phyloP scores from a whole-genome alignment of 371 early-diverging fungal species.

The Dichotomocladium elegans region DNA sequence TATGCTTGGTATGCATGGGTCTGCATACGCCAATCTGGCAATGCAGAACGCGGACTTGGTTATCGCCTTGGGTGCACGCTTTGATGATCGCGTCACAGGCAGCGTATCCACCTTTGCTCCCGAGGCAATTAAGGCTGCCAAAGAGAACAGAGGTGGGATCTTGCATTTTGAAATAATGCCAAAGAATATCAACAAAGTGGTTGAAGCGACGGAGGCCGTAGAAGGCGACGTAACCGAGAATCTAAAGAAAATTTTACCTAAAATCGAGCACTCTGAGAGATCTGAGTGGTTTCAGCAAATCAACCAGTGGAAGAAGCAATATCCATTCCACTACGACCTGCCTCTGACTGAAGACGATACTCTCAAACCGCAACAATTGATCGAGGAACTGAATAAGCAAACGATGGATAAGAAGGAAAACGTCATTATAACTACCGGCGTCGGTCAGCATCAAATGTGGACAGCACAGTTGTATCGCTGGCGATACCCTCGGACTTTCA shows the following conservation, averaged over 20 bases:
- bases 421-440: constrained; percentile 93
- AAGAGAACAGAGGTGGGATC: constrained; percentile 90
- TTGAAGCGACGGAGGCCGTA: constrained; percentile 85
- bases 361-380: constrained; percentile 90
- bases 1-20: constrained; percentile 99
- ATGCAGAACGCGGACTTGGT: constrained; percentile 95
- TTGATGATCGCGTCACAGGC: constrained; percentile 98
- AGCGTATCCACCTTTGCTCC: constrained; percentile 85
- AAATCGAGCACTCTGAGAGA: constrained; percentile 66
- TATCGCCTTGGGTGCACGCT: constrained; percentile 95
- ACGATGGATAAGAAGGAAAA: constrained; percentile 78
- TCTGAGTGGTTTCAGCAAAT: constrained; percentile 81
- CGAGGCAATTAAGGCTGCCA: constrained; percentile 84
- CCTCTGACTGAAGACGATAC: constrained; percentile 27
- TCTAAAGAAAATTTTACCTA: constrained; percentile 73
- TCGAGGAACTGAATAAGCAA: constrained; percentile 88
- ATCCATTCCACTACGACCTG: constrained; percentile 82
- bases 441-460: constrained; percentile 99
- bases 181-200: constrained; percentile 98
- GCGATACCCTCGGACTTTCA: constrained; percentile 84
- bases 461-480: constrained; percentile 85
- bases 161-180: constrained; percentile 98
- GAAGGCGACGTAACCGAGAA: constrained; percentile 94
- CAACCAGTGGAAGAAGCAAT: constrained; percentile 81
- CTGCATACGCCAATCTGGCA: constrained; percentile 94